Evolutionary conservation across 2,329 filamentous ascomycete species (phyloP).

Genomic region (Bipolaris sorokiniana): DNA sequence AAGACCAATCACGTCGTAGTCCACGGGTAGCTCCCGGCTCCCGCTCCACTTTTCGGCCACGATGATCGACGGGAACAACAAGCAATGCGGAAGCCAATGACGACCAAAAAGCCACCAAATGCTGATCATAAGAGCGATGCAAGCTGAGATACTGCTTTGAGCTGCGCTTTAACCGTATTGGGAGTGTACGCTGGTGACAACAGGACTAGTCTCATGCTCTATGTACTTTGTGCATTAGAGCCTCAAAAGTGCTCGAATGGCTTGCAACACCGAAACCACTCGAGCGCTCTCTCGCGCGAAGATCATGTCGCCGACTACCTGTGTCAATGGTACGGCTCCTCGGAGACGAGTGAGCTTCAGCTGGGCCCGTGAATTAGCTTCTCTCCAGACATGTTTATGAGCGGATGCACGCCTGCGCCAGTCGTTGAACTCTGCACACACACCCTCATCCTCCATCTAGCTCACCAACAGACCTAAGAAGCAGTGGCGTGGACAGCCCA

Average conservation of each 20-base stretch:
- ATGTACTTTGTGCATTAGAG: constrained; percentile 10
- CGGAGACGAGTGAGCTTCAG: constrained; percentile 2
- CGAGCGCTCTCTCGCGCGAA: background rate
- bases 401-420: constrained; percentile 1
- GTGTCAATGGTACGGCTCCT: constrained; percentile 19
- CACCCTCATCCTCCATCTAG: background rate
- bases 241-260: constrained; percentile 9
- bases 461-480: constrained; percentile 4
- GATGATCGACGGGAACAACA: constrained; percentile 25
- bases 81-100: constrained; percentile 17
- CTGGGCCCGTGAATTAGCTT: background rate
- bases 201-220: constrained; percentile 6
- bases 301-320: constrained; percentile 17
- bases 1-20: constrained; percentile 4
- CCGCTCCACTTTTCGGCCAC: constrained; percentile 11
- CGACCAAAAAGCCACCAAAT: constrained; percentile 20
- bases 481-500: constrained; percentile 19
- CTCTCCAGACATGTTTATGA: constrained; percentile 4
- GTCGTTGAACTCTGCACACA: background rate
- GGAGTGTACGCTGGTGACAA: constrained; percentile 8
- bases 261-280: background rate
- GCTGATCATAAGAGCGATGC: constrained; percentile 3
- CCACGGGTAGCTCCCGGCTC: constrained; percentile 2
- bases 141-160: constrained; percentile 8
- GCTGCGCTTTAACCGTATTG: constrained; percentile 4